These are phyloP conservation scores for Lachancea thermotolerans DNA, from an alignment of 805 yeast genomes.

Conservation along the genomic window DNA sequence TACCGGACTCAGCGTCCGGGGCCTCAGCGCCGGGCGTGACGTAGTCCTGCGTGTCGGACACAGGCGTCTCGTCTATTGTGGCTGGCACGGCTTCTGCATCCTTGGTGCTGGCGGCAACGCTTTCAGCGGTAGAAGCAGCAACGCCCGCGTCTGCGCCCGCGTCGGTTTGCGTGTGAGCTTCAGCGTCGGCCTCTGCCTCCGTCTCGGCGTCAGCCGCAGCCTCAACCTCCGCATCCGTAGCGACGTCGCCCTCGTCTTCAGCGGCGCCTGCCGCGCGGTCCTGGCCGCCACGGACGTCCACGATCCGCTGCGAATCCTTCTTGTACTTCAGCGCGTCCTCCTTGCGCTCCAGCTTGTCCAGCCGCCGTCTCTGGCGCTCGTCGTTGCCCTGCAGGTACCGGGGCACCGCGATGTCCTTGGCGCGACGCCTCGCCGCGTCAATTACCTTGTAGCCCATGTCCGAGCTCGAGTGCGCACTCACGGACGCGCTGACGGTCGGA, in stretches of 20 bases:
- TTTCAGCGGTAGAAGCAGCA: too few relatives aligned
- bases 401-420: conserved; percentile 30
- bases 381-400: conserved; percentile 23
- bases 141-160: too few relatives aligned
- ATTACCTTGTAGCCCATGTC: conserved; percentile 25
- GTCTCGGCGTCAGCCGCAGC: not conserved
- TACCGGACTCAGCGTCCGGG: too few relatives aligned
- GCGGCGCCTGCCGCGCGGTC: conserved; percentile 4
- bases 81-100: too few relatives aligned
- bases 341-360: conserved; percentile 18
- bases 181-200: not conserved
- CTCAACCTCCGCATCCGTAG: not conserved
- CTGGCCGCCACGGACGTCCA: conserved; percentile 7
- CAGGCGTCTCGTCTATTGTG: too few relatives aligned
- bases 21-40: too few relatives aligned
- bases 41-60: too few relatives aligned
- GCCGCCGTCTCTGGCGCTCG: conserved; percentile 17
- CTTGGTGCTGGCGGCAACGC: too few relatives aligned
- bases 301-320: conserved; percentile 20
- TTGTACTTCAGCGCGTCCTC: conserved; percentile 20
- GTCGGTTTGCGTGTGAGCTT: not conserved
- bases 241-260: conserved; percentile 2
- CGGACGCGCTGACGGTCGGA: conserved; percentile 29
- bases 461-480: conserved; percentile 16
- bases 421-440: conserved; percentile 15